Evolutionary conservation across 148 eudicot genomes (phyloP).

Genomic region (Rhododendron molle): DNA sequence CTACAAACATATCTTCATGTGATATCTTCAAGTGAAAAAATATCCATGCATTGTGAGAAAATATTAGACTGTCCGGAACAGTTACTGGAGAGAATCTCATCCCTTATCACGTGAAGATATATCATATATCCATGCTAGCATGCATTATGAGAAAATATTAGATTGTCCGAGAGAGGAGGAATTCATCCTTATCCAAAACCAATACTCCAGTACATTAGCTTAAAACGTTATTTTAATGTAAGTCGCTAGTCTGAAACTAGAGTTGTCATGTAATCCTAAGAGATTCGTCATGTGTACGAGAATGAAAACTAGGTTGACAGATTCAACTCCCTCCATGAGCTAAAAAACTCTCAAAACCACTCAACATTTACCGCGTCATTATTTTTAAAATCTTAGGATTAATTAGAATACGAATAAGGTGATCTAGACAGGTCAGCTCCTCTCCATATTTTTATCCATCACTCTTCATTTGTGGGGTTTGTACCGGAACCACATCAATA

Average conservation of each 20-base stretch:
- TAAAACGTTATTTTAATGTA: too few species aligned
- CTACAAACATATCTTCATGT: too few species aligned
- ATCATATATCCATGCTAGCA: too few species aligned
- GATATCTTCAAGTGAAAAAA: too few species aligned
- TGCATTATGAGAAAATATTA: too few species aligned
- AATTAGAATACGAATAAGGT: neutral
- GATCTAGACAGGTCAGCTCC: neutral
- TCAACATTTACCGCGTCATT: neutral
- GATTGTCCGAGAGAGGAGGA: too few species aligned
- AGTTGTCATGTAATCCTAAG: neutral
- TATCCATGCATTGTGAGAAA: too few species aligned
- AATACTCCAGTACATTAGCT: neutral
- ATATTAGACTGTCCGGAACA: too few species aligned
- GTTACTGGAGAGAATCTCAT: too few species aligned
- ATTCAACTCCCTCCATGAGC: neutral
- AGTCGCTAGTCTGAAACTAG: neutral
- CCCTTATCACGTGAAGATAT: too few species aligned
- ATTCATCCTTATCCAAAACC: too few species aligned
- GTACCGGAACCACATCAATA: neutral
- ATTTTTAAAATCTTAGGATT: neutral
- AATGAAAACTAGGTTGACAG: neutral
- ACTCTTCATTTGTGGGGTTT: neutral
- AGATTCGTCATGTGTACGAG: neutral
- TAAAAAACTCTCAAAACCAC: neutral
- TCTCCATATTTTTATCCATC: neutral